Conservation (phyloP, 2,329 filamentous ascomycete genomes). For the Ploettnerulaceae sp. region DNA sequence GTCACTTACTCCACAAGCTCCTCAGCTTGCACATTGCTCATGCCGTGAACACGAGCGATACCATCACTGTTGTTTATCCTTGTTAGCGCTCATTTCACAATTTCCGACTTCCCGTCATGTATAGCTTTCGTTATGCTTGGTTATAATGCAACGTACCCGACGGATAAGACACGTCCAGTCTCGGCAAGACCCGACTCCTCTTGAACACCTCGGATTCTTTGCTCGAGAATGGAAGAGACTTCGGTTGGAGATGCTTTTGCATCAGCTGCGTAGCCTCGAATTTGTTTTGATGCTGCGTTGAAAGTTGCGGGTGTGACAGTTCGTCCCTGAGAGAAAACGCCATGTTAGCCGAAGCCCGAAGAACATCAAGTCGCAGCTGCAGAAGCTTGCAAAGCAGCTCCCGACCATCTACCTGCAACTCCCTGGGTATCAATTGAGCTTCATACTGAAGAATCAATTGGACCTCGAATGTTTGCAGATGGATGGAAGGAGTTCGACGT, state of each 20-base stretch:
- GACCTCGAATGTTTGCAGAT: slow-evolving; percentile 7
- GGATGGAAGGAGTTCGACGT: not conserved
- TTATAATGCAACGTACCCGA: slow-evolving; percentile 70
- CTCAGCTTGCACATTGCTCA: slow-evolving; percentile 99
- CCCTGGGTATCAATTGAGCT: slow-evolving; percentile 24
- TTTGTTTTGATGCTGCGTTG: slow-evolving; percentile 65
- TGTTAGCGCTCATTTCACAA: slow-evolving; percentile 21
- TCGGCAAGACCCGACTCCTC: slow-evolving; percentile 95
- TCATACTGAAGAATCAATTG: not conserved
- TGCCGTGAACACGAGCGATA: slow-evolving; percentile 99
- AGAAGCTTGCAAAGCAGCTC: slow-evolving; percentile 38
- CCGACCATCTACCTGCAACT: slow-evolving; percentile 33
- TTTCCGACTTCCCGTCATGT: not conserved
- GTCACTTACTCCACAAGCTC: slow-evolving; percentile 95
- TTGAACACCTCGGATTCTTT: slow-evolving; percentile 97
- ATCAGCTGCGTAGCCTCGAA: slow-evolving; percentile 86
- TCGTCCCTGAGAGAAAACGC: slow-evolving; percentile 67
- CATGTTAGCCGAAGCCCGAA: slow-evolving; percentile 51
- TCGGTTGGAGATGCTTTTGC: slow-evolving; percentile 95
- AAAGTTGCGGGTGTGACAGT: slow-evolving; percentile 74
- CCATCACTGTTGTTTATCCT: slow-evolving; percentile 75
- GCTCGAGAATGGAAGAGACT: slow-evolving; percentile 98
- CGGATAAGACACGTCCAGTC: slow-evolving; percentile 97
- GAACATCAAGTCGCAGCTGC: slow-evolving; percentile 32
- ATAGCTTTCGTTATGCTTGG: slow-evolving; percentile 16